These are phyloP conservation scores for Musa beccarii DNA, from an alignment of 176 grass and related monocot genomes.

Conservation along the genomic window DNA sequence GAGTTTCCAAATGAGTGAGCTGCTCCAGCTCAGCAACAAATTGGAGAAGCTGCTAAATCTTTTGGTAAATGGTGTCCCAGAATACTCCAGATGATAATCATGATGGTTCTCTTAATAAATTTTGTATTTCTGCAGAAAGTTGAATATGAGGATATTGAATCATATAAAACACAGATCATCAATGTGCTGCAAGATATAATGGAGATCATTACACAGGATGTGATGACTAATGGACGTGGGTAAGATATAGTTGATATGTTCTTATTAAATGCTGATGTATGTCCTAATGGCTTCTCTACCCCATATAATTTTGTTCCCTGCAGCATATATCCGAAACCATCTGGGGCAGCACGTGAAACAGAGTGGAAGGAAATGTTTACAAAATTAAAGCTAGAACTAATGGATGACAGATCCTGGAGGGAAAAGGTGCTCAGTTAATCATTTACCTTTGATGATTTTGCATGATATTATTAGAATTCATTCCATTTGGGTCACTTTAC, in stretches of 20 bases:
- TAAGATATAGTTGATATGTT: constrained; percentile 23
- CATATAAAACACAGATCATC: constrained; percentile 46
- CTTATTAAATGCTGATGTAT: not conserved
- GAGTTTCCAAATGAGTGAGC: constrained; percentile 62
- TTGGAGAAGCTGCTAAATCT: constrained; percentile 65
- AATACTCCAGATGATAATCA: not conserved
- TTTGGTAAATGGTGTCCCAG: constrained; percentile 35
- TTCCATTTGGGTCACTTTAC: not conserved
- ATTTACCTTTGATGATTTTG: constrained; percentile 22
- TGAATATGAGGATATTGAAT: constrained; percentile 38
- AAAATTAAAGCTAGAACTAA: constrained; percentile 39
- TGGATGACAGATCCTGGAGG: constrained; percentile 36
- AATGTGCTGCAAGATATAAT: constrained; percentile 94
- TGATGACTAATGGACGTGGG: constrained; percentile 51
- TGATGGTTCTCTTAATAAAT: not conserved
- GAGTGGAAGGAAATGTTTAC: constrained; percentile 35
- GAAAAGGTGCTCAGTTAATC: constrained; percentile 46
- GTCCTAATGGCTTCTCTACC: constrained; percentile 1
- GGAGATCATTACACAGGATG: constrained; percentile 82
- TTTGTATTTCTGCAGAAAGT: constrained; percentile 33
- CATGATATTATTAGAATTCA: not conserved
- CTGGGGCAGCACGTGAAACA: not conserved
- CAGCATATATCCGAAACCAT: constrained; percentile 25
- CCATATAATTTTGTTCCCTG: constrained; percentile 7
- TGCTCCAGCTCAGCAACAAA: constrained; percentile 65